phyloP scores from a whole-genome alignment of 371 early-diverging fungal genomes.

The Rozella allomycis region DNA sequence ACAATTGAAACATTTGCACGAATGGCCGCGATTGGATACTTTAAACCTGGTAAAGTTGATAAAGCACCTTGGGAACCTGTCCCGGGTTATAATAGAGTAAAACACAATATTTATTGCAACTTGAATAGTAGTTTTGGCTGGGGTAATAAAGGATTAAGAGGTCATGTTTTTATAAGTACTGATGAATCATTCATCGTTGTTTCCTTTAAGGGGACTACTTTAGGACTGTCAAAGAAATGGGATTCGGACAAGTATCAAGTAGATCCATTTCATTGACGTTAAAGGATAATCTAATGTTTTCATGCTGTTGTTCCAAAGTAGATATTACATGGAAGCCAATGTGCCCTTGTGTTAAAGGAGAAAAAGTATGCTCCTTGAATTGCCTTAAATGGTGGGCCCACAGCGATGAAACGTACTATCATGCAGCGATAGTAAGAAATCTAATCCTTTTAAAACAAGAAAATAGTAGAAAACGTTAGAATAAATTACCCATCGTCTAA shows the following conservation, averaged over 20 bases:
- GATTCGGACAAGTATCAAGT: no score
- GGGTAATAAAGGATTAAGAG: constrained; percentile 82
- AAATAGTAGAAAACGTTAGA: no score
- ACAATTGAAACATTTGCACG: no score
- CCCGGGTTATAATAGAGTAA: no score
- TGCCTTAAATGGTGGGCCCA: constrained; percentile 39
- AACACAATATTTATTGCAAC: no score
- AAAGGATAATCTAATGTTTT: constrained; percentile 78
- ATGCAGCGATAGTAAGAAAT: constrained; percentile 34
- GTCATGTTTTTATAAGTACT: constrained; percentile 57
- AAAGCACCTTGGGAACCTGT: no score
- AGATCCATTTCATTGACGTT: no score
- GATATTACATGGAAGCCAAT: constrained; percentile 59
- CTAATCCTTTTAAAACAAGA: not conserved
- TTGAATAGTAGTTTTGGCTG: no score
- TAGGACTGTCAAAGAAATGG: no score
- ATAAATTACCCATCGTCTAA: no score
- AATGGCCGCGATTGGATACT: no score
- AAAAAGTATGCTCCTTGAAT: constrained; percentile 32
- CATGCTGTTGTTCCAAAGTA: constrained; percentile 85
- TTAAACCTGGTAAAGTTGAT: no score
- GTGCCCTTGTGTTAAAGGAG: constrained; percentile 33
- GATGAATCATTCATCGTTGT: constrained; percentile 46
- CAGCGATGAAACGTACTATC: constrained; percentile 48
- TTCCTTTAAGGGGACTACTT: constrained; percentile 78